Conservation (phyloP, 78 protist species). For the Dictyostelium purpureum region DNA sequence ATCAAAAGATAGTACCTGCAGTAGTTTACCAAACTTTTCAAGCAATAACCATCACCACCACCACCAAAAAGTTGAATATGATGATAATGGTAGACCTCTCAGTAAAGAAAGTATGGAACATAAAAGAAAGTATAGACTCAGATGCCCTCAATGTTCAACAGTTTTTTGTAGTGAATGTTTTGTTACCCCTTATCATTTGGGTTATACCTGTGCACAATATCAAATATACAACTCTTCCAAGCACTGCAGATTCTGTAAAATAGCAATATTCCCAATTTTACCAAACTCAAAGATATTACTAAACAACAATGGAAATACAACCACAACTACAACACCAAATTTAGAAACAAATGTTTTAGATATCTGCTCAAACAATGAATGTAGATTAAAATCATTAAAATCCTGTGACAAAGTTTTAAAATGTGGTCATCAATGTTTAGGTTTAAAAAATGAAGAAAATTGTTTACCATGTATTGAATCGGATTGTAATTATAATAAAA, state of each 20-base stretch:
- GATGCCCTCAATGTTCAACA: constrained; percentile 71
- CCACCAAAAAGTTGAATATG: background rate
- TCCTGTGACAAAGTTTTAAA: constrained; percentile 29
- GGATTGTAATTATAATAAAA: constrained; percentile 14
- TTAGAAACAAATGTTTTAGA: background rate
- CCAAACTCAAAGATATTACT: background rate
- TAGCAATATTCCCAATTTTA: background rate
- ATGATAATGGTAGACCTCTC: constrained; percentile 63
- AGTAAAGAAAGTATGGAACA: constrained; percentile 56
- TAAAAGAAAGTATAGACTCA: constrained; percentile 58
- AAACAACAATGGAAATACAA: background rate
- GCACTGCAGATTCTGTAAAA: constrained; percentile 81
- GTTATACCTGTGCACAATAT: constrained; percentile 83
- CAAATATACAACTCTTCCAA: constrained; percentile 29
- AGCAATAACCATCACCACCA: too few species aligned
- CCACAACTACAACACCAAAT: background rate
- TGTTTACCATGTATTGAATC: constrained; percentile 83
- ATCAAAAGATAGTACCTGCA: background rate
- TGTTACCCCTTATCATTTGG: constrained; percentile 80
- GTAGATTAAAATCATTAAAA: constrained; percentile 1
- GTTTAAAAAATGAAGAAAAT: constrained; percentile 47
- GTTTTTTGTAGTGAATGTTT: constrained; percentile 85
- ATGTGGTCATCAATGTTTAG: constrained; percentile 85
- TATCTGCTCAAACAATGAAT: constrained; percentile 38
- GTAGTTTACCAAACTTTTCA: too few species aligned